These are phyloP conservation scores for Talaromyces funiculosus DNA, from an alignment of 2,329 filamentous ascomycete species.

Conservation along the genomic window DNA sequence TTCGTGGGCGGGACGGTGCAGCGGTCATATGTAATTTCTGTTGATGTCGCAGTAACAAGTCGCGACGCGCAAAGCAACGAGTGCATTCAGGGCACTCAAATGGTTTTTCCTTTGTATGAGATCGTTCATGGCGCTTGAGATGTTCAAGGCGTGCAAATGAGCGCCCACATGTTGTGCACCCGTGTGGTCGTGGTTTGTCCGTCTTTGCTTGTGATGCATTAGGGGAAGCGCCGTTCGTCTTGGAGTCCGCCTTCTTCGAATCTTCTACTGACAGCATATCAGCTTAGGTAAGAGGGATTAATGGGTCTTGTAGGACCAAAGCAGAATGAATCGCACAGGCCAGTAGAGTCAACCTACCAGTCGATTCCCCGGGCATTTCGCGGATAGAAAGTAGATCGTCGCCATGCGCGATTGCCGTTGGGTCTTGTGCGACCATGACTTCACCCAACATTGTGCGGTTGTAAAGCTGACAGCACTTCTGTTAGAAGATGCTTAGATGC, in stretches of 20 bases:
- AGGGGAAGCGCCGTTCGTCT: constrained; percentile 19
- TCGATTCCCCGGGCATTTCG: constrained; percentile 33
- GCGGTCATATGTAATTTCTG: constrained; percentile 96
- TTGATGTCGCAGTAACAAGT: constrained; percentile 88
- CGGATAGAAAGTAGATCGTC: constrained; percentile 39
- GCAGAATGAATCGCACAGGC: constrained; percentile 6
- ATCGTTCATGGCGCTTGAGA: constrained; percentile 92
- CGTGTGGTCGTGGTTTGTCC: constrained; percentile 92
- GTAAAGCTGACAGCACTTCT: background rate
- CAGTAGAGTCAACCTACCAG: constrained; percentile 28
- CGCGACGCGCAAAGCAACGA: constrained; percentile 88
- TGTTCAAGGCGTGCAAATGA: constrained; percentile 95
- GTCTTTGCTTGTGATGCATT: constrained; percentile 80
- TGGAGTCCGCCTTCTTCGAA: constrained; percentile 28
- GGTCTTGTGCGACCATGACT: constrained; percentile 35
- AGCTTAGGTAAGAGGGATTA: constrained; percentile 7
- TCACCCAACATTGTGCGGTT: constrained; percentile 29
- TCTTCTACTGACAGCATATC: constrained; percentile 23
- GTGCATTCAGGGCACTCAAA: constrained; percentile 95
- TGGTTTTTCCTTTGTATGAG: constrained; percentile 98
- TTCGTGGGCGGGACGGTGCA: constrained; percentile 78
- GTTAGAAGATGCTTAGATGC: background rate
- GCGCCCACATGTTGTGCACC: constrained; percentile 83
- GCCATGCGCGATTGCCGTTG: constrained; percentile 30
- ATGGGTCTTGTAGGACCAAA: constrained; percentile 5